Percentiles rank a stretch among this genome's conserved stretches.
Evolutionary conservation across 2,329 filamentous ascomycete genomes (phyloP).

Genomic region (Pleomassaria siparia): DNA sequence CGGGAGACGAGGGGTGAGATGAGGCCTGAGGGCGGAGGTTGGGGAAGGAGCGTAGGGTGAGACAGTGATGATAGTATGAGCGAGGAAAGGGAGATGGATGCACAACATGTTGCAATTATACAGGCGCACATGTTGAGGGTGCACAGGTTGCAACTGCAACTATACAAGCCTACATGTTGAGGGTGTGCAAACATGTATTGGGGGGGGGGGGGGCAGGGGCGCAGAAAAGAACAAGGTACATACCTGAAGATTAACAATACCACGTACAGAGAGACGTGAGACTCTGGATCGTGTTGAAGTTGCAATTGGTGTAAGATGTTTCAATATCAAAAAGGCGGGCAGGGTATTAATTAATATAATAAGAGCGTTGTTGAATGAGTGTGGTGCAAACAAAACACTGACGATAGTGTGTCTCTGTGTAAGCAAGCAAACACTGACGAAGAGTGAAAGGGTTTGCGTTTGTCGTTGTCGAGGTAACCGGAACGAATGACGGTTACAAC

Average conservation of each 20-base stretch:
- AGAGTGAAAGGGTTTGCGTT: too few species aligned
- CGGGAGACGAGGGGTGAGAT: too few species aligned
- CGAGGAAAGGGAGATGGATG: too few species aligned
- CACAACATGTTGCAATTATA: too few species aligned
- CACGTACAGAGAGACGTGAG: too few species aligned
- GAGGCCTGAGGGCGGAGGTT: too few species aligned
- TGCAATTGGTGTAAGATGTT: not conserved
- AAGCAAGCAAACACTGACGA: too few species aligned
- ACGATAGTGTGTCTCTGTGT: slow-evolving; percentile 3
- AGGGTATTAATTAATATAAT: not conserved
- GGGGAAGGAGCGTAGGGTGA: too few species aligned
- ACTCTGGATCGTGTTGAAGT: not conserved
- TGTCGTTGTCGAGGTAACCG: slow-evolving; percentile 6
- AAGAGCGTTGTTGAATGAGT: slow-evolving; percentile 5
- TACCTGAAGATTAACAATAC: slow-evolving; percentile 7
- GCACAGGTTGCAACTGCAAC: too few species aligned
- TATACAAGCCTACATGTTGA: too few species aligned
- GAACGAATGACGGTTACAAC: slow-evolving; percentile 32
- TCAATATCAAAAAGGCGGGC: not conserved
- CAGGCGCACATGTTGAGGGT: too few species aligned
- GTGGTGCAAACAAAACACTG: slow-evolving; percentile 9
- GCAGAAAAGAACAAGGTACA: slow-evolving; percentile 4
- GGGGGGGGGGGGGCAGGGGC: not conserved
- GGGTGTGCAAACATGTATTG: not conserved
- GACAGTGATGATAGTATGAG: too few species aligned